Base-by-base conservation (phyloP, 2,329 filamentous ascomycete genomes). In the Phialophora macrospora region DNA sequence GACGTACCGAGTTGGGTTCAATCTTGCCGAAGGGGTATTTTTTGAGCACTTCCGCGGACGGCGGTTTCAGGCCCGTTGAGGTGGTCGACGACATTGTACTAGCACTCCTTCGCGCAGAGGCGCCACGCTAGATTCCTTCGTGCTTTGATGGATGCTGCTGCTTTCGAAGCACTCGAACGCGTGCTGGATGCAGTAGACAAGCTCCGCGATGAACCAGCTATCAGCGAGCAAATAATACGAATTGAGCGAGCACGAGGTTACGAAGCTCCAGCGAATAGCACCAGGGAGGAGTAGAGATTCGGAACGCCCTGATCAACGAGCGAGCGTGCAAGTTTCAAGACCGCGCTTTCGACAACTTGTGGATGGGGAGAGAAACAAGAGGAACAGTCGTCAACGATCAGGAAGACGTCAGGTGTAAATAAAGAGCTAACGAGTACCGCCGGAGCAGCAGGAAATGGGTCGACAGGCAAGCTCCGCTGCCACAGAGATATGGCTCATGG, bases 1-100 rank as follows among this genome's bases (percentile, higher is more conserved):
- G 14, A 67, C 67, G 22, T 69, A 69, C 67, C 48, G 69, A 71
- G 48, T 72, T 69, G 30, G 70, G 70, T 51, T 72, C 70, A 41
- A 72, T 72, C 62, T 72, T 72, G 28, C 70, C 70, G 44, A 72
- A 68, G 12, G 70, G 70, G 41, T 71, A 71, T 11, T 54, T 55
- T 60, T 54, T 65, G 30, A 68, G 63, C 32, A 65, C 55, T 6
- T 65, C 65, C 7, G 26, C 63, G 14, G 65, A 63, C 22, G 68
- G 68, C 30, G 68, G 68, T 54, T 70, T 70, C 28, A 70, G 49
- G 12, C 65, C 56, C 7, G 64, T 60, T 20, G 62, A 22, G 30
- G 63, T 20, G 48, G 60, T 61, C 17, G 55, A 28, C 17, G 55
- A 28, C 51, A 63, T 60, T 34, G 58, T 46, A 2, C 7, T 26